phyloP scores from a whole-genome alignment of 441 rosid species.

The Rhodomyrtus psidioides region DNA sequence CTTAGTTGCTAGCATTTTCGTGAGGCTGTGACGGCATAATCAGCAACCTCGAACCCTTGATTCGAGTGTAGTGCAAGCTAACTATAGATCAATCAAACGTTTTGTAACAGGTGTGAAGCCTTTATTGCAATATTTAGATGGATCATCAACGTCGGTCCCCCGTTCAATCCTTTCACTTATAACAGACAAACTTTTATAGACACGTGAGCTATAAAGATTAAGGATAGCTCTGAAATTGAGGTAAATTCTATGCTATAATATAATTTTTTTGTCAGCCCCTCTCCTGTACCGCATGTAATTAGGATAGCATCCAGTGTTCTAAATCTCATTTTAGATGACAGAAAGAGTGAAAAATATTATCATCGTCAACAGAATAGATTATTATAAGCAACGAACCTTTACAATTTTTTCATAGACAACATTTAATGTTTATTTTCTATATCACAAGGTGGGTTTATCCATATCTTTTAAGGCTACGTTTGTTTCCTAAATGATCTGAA shows the following conservation, averaged over 20 bases:
- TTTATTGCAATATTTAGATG: neutral
- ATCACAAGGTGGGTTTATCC: too few species aligned
- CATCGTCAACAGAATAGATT: neutral
- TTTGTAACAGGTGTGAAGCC: accelerated
- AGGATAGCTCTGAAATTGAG: neutral
- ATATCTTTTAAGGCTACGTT: too few species aligned
- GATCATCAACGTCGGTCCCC: neutral
- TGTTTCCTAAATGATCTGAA: too few species aligned
- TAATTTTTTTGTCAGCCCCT: neutral
- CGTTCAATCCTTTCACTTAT: neutral
- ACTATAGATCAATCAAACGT: neutral
- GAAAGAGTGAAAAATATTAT: neutral
- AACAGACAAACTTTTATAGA: neutral
- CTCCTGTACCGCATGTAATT: neutral
- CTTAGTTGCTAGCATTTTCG: accelerated
- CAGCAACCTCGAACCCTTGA: accelerated
- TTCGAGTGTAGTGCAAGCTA: accelerated
- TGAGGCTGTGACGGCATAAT: accelerated
- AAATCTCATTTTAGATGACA: neutral
- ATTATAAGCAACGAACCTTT: neutral
- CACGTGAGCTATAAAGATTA: neutral
- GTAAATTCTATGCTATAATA: neutral
- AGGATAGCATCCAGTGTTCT: neutral
- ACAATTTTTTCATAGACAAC: neutral
- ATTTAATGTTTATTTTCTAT: too few species aligned